phyloP scores from a whole-genome alignment of 148 eudicot genomes.

The Chenopodium quinoa region DNA sequence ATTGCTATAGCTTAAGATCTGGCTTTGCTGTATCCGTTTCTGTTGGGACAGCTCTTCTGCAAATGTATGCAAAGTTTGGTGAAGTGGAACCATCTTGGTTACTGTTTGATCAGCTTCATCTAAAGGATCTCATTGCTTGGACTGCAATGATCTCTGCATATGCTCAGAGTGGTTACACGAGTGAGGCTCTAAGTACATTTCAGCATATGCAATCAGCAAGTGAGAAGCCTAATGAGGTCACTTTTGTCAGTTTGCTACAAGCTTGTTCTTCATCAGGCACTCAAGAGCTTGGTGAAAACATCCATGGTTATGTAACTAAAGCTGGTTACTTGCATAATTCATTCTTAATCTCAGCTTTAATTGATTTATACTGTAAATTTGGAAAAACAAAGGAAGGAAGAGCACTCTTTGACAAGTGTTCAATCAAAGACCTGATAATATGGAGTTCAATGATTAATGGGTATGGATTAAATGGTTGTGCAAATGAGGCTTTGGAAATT shows the following conservation, averaged over 20 bases:
- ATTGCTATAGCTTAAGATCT: constrained; percentile 38
- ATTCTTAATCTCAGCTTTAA: constrained; percentile 46
- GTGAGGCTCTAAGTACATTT: constrained; percentile 40
- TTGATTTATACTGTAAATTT: constrained; percentile 63
- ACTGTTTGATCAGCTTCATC: constrained; percentile 42
- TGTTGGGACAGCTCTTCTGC: constrained; percentile 50
- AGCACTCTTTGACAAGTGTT: constrained; percentile 45
- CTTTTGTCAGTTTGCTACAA: constrained; percentile 55
- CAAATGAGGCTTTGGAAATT: constrained; percentile 55
- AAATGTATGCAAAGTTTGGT: constrained; percentile 58
- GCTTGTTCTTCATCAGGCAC: constrained; percentile 50
- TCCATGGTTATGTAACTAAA: constrained; percentile 50
- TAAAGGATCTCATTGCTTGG: constrained; percentile 64
- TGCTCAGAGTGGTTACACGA: constrained; percentile 47
- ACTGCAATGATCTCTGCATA: constrained; percentile 62
- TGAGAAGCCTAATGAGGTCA: constrained; percentile 59
- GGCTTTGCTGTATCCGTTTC: constrained; percentile 43
- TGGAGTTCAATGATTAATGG: constrained; percentile 84
- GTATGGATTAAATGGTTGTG: constrained; percentile 61
- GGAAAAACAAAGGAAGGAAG: constrained; percentile 54
- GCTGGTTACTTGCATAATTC: constrained; percentile 51
- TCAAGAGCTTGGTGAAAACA: constrained; percentile 48
- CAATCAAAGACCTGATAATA: constrained; percentile 48
- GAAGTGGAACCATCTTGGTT: constrained; percentile 32
- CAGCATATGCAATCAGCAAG: constrained; percentile 48